These are phyloP conservation scores for Leccinum griseonigrum DNA, from an alignment of 1,284 basidiomycete genomes.

Conservation along the genomic window DNA sequence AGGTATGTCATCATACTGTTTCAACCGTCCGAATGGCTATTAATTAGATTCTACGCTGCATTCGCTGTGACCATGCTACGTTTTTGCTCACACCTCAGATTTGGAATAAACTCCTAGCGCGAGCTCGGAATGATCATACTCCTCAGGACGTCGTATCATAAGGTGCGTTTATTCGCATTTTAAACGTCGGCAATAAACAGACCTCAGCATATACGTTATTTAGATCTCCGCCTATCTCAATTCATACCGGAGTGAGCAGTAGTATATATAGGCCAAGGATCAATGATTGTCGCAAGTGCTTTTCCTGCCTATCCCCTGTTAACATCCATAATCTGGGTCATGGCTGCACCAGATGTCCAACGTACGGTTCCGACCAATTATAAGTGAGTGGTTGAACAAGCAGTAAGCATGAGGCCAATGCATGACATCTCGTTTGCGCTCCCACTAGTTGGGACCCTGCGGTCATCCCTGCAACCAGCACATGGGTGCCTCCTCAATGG, in stretches of 20 bases:
- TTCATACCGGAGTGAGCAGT: neutral
- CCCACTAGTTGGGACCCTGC: constrained; percentile 26
- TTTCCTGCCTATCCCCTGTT: too few relatives aligned
- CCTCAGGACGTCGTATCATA: neutral
- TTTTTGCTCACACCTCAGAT: neutral
- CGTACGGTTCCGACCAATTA: constrained; percentile 14
- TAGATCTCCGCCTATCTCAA: neutral
- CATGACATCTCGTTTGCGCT: constrained; percentile 2
- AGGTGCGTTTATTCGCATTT: neutral
- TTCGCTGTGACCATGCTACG: neutral
- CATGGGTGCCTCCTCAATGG: constrained; percentile 28
- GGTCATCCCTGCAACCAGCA: constrained; percentile 20
- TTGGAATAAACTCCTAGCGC: neutral
- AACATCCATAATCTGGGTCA: neutral
- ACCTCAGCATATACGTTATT: constrained; percentile 1
- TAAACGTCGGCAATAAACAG: neutral
- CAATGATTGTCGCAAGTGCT: neutral
- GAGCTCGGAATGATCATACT: neutral
- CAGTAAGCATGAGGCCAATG: neutral
- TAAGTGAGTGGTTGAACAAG: constrained; percentile 11
- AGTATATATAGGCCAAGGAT: neutral
- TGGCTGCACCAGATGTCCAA: constrained; percentile 25
- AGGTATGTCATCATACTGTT: neutral
- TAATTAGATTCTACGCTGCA: neutral
- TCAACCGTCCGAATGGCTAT: neutral